These are phyloP conservation scores for Globisporangium cederbergense DNA, from an alignment of 352 stramenopile genomes.

Conservation along the genomic window DNA sequence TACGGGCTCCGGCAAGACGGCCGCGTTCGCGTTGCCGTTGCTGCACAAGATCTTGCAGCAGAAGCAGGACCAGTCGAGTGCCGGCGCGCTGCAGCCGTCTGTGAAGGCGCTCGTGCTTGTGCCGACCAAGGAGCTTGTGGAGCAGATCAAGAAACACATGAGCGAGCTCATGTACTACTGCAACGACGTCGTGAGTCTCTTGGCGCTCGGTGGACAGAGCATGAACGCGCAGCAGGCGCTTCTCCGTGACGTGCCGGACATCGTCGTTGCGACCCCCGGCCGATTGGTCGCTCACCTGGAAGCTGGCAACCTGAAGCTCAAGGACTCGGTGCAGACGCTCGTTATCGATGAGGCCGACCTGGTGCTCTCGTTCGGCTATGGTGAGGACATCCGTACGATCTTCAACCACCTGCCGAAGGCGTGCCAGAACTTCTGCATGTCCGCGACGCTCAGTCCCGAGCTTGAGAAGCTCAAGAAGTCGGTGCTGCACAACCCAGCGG, in stretches of 20 bases:
- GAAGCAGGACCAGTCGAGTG: constrained; percentile 59
- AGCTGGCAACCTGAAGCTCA: constrained; percentile 74
- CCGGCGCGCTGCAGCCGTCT: constrained; percentile 28
- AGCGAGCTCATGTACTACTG: constrained; percentile 97
- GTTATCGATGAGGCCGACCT: constrained; percentile 99
- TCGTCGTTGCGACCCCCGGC: constrained; percentile 93
- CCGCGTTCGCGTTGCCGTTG: constrained; percentile 90
- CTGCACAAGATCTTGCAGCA: constrained; percentile 90
- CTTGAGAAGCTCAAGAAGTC: constrained; percentile 96
- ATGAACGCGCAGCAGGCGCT: constrained; percentile 87
- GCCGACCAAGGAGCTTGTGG: constrained; percentile 96
- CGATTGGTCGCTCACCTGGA: constrained; percentile 91
- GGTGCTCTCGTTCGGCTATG: constrained; percentile 96
- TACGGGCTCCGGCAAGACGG: constrained; percentile 93
- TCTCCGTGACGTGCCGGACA: constrained; percentile 85
- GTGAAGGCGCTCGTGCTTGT: constrained; percentile 93
- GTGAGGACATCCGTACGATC: constrained; percentile 91
- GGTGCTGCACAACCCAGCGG: constrained; percentile 95
- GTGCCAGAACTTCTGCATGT: constrained; percentile 98
- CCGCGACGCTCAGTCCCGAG: constrained; percentile 95
- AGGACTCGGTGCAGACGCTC: constrained; percentile 93
- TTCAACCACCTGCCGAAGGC: constrained; percentile 96
- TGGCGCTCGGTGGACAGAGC: constrained; percentile 89
- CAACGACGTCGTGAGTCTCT: constrained; percentile 90
- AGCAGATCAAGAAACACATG: constrained; percentile 92